Percentiles rank a stretch among this genome's conserved stretches.
These are phyloP conservation scores for Penicillium aurantiogriseum DNA, from an alignment of 2,329 filamentous ascomycete species.

Conservation along the genomic window DNA sequence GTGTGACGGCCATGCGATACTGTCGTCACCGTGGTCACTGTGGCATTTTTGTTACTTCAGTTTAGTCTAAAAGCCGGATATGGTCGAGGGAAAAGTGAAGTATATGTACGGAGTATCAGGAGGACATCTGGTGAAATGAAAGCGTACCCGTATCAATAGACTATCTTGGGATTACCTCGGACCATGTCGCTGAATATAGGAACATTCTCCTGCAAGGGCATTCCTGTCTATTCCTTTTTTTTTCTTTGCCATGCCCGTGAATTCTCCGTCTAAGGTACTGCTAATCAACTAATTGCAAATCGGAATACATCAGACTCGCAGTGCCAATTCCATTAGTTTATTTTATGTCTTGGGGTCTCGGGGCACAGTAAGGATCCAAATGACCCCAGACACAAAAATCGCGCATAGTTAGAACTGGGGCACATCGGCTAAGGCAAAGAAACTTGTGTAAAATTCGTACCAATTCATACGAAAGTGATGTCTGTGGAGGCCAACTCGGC, in stretches of 20 bases:
- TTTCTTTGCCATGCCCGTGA: constrained; percentile 6
- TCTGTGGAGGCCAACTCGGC: constrained; percentile 22
- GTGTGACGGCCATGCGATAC: constrained; percentile 11
- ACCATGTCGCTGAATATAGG: constrained; percentile 12
- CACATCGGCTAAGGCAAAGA: constrained; percentile 16
- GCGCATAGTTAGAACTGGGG: constrained; percentile 27
- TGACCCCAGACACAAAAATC: constrained; percentile 21
- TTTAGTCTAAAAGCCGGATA: neutral
- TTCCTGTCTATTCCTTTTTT: constrained; percentile 8
- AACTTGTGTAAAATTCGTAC: constrained; percentile 5
- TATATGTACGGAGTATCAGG: neutral
- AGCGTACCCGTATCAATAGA: neutral
- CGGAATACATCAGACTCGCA: neutral
- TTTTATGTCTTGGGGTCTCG: constrained; percentile 5
- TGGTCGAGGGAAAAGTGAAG: neutral
- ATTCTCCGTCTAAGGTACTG: constrained; percentile 14
- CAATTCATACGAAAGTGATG: constrained; percentile 11
- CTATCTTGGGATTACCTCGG: constrained; percentile 10
- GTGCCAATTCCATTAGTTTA: constrained; percentile 14
- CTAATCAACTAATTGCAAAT: constrained; percentile 3
- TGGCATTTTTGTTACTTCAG: neutral
- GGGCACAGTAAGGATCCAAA: constrained; percentile 7
- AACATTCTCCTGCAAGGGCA: constrained; percentile 23
- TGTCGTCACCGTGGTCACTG: constrained; percentile 5
- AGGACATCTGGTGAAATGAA: neutral